Evolutionary conservation across 495 filamentous ascomycete species (phyloP).

Genomic region (Durotheca rogersii): DNA sequence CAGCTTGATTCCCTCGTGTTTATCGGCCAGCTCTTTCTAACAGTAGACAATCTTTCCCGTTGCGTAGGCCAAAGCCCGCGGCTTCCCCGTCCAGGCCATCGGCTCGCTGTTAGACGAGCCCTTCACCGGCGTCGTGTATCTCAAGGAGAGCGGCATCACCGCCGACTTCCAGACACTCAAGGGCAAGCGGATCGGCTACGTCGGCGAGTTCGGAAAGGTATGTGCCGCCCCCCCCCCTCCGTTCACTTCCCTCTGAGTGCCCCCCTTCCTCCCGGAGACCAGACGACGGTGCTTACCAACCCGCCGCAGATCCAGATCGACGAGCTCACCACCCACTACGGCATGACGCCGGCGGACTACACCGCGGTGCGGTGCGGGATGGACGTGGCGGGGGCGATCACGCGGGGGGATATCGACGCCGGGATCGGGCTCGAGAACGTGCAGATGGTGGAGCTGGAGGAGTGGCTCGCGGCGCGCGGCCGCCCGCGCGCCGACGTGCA

Average conservation of each 20-base stretch:
- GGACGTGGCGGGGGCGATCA: slow-evolving; percentile 56
- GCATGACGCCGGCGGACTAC: slow-evolving; percentile 68
- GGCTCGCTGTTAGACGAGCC: slow-evolving; percentile 70
- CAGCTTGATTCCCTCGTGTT: too few relatives aligned
- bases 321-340: slow-evolving; percentile 70
- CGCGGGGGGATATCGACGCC: slow-evolving; percentile 64
- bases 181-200: slow-evolving; percentile 69
- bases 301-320: slow-evolving; percentile 75
- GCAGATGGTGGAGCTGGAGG: slow-evolving; percentile 72
- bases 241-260: background rate
- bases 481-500: slow-evolving; percentile 62
- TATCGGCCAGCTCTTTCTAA: background rate
- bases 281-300: too few relatives aligned
- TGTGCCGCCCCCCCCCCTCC: slow-evolving; percentile 10
- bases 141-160: slow-evolving; percentile 68
- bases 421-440: slow-evolving; percentile 73
- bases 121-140: slow-evolving; percentile 70
- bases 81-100: slow-evolving; percentile 67
- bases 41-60: background rate
- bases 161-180: slow-evolving; percentile 58
- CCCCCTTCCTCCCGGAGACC: too few relatives aligned
- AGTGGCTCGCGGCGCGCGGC: slow-evolving; percentile 62
- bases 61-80: slow-evolving; percentile 62
- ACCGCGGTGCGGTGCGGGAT: slow-evolving; percentile 62
- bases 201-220: slow-evolving; percentile 68